phyloP scores from a whole-genome alignment of 768 basidiomycete genomes.

The Xerocomellus amylosporus region DNA sequence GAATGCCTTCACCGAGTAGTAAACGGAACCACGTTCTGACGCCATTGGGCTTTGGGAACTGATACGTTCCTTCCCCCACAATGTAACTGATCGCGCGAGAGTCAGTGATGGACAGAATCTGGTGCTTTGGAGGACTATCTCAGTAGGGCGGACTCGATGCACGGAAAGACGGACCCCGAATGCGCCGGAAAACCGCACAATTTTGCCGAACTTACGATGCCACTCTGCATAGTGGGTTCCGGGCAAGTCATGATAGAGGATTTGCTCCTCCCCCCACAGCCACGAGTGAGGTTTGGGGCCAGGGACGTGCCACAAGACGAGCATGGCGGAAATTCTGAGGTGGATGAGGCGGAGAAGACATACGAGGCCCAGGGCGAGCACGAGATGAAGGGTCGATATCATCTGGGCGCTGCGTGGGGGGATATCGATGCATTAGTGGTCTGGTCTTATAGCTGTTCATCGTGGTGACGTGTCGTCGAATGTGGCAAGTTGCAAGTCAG shows the following conservation, averaged over 20 bases:
- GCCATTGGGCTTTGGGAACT: conserved; percentile 60
- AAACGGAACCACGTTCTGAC: conserved; percentile 64
- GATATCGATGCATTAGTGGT: neutral
- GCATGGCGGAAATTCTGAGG: conserved; percentile 33
- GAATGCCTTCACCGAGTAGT: conserved; percentile 59
- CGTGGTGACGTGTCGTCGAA: conserved; percentile 19
- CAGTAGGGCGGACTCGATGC: conserved; percentile 6
- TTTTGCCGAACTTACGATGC: conserved; percentile 52
- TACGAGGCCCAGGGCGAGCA: conserved; percentile 23
- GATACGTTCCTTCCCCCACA: conserved; percentile 51
- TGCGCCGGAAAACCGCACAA: conserved; percentile 55
- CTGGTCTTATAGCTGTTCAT: conserved; percentile 8
- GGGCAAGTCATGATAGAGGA: conserved; percentile 49
- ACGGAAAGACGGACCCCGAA: conserved; percentile 43
- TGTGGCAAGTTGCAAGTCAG: conserved; percentile 5
- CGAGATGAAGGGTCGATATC: conserved; percentile 7
- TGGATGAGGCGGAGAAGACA: conserved; percentile 34
- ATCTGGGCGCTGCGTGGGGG: conserved; percentile 1
- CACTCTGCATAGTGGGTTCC: conserved; percentile 52
- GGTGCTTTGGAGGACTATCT: conserved; percentile 40
- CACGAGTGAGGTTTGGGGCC: conserved; percentile 49
- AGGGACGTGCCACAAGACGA: conserved; percentile 44
- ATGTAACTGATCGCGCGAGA: conserved; percentile 52
- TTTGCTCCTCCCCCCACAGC: conserved; percentile 63
- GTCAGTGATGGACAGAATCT: conserved; percentile 57